A percentile compares a stretch with the other conserved stretches of the same genome.
Conservation (phyloP, 2,329 filamentous ascomycete genomes). For the Sporothrix phasma region DNA sequence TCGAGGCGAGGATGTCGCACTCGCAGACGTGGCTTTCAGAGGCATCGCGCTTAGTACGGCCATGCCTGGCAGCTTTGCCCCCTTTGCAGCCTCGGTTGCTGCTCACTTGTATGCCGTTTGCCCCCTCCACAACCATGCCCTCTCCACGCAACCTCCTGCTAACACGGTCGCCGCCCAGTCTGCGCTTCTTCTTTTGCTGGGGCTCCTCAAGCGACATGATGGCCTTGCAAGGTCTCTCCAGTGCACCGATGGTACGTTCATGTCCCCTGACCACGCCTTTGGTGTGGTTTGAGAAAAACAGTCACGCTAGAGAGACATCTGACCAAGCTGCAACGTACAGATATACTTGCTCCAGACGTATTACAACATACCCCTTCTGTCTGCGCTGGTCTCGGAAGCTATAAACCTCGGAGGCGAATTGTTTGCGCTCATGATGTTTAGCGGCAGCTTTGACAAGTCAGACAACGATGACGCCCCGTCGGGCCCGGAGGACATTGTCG, state of each 20-base stretch:
- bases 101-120: slow-evolving; percentile 12
- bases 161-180: slow-evolving; percentile 14
- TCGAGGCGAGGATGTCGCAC: background rate
- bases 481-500: background rate
- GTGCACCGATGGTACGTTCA: slow-evolving; percentile 56
- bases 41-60: background rate
- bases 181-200: slow-evolving; percentile 63
- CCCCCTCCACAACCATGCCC: background rate
- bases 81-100: background rate
- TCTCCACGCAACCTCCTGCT: background rate
- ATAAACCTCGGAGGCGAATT: slow-evolving; percentile 9
- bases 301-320: background rate
- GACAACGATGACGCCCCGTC: background rate
- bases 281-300: background rate
- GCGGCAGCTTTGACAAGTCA: background rate
- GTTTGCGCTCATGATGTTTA: slow-evolving; percentile 3
- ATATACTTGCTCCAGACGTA: slow-evolving; percentile 69
- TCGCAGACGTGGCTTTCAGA: slow-evolving; percentile 4
- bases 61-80: background rate
- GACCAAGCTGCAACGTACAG: slow-evolving; percentile 27
- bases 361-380: slow-evolving; percentile 48
- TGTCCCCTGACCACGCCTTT: background rate
- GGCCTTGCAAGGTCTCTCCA: slow-evolving; percentile 57
- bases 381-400: background rate
- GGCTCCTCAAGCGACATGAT: slow-evolving; percentile 54